Percentiles rank a stretch among this genome's conserved stretches.
These are phyloP conservation scores for Isatis tinctoria DNA, from an alignment of 345 rosid genomes.

Conservation along the genomic window DNA sequence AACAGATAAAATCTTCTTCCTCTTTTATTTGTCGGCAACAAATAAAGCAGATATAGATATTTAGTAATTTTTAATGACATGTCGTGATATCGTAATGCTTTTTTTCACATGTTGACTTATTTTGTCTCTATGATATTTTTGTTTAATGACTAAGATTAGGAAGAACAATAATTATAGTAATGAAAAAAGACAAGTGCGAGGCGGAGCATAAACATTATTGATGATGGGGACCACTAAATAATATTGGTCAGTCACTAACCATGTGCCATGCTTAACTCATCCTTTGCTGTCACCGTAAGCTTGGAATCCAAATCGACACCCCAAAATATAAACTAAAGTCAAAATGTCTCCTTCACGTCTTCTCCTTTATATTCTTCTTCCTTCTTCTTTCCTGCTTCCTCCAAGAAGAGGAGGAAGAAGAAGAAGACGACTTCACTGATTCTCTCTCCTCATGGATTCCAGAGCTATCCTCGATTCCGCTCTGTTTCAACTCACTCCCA, in stretches of 20 bases:
- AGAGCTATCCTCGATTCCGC: conserved; percentile 59
- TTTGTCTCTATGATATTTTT: neutral
- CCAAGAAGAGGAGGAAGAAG: neutral
- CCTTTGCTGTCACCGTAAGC: conserved; percentile 35
- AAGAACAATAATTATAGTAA: neutral
- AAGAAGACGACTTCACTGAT: neutral
- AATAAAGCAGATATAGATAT: neutral
- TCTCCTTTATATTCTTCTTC: conserved; percentile 2
- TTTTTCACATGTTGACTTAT: neutral
- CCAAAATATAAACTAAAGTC: neutral
- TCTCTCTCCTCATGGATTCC: conserved; percentile 48
- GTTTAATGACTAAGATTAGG: neutral
- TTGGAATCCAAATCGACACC: conserved; percentile 19
- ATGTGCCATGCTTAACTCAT: conserved; percentile 31
- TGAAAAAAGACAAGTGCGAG: neutral
- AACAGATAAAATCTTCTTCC: neutral
- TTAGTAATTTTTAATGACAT: neutral
- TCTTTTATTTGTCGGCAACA: neutral
- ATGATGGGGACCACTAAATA: conserved; percentile 23
- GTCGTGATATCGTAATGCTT: neutral
- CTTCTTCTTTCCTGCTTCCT: neutral
- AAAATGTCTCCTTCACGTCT: conserved; percentile 26
- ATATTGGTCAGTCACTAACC: conserved; percentile 16
- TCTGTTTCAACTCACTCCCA: conserved; percentile 87
- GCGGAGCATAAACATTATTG: conserved; percentile 20